Evolutionary conservation across 179 eudicot genomes (phyloP), one percentile per base, ranked within the genome.

Genomic region (Camellia oleifera): DNA sequence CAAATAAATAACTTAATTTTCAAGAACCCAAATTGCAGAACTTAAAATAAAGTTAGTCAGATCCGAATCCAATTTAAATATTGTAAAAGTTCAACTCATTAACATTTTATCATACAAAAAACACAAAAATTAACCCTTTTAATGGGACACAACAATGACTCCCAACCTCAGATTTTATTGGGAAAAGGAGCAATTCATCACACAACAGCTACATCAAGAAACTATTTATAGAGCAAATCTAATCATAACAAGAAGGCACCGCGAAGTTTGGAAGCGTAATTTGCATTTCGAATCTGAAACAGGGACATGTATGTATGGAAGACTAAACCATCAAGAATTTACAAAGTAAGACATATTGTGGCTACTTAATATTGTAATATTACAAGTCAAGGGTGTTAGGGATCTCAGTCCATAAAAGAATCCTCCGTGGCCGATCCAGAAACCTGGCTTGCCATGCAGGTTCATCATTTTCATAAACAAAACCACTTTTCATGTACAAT

Each of bases 381-480:
- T 82, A 91, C 83, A 90, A 77, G 82, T 87, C 69, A 80, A 88
- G 86, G 52, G 81, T 83, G 69, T 81, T 82, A 56, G 95, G 92
- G 78, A 95, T 87, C 77, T 88, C 95, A 52, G 83, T 82, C 99
- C 99, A 94, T 60, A 95, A 83, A 81, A 94, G 95, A 70, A 87
- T 83, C 86, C 99, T 87, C 81, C 89, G 82, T 12, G 99, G 98
- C 52, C 99, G 94, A 63, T 94, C 93, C 23, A 88, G 81, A 70
- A 85, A 89, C 86, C 94, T 87, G 50, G 99, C 98, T 82, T 91
- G 90, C 94, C 93, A 90, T 32, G 94, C 91, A 17, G 97, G 94
- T 81, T 95, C 99, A 26, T 91, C 95, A 26, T 84, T 94, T 88
- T 95, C 99, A 75, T 84, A 73, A 57, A 81, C 79, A 83, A 95